phyloP scores from a whole-genome alignment of 2,329 filamentous ascomycete genomes.

The Penicillium sp. region DNA sequence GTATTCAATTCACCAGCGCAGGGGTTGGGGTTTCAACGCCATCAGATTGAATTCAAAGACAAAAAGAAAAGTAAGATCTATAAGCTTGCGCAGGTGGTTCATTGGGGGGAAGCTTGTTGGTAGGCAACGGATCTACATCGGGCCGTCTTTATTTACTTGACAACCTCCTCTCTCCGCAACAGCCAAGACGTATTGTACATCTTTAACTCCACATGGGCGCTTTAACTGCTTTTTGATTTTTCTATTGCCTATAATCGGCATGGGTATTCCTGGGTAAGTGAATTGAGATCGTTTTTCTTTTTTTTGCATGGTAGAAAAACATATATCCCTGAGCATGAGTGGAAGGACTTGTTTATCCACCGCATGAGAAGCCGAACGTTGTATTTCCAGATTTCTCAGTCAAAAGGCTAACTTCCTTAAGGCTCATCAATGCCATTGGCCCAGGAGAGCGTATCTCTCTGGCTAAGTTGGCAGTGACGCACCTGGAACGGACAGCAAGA shows the following conservation, averaged over 20 bases:
- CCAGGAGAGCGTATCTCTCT: conserved; percentile 75
- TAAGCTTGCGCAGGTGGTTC: background rate
- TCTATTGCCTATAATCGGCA: conserved; percentile 16
- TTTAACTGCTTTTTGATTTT: background rate
- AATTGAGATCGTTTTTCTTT: conserved; percentile 17
- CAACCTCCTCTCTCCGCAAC: conserved; percentile 13
- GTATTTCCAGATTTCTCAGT: background rate
- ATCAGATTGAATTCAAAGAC: conserved; percentile 7
- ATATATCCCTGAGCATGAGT: conserved; percentile 1
- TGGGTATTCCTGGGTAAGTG: conserved; percentile 48
- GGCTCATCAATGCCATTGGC: conserved; percentile 88
- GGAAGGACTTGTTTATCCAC: background rate
- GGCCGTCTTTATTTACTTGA: conserved; percentile 32
- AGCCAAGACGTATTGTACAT: background rate
- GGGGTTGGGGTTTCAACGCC: background rate
- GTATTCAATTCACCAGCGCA: conserved; percentile 7
- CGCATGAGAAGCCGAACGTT: too few species aligned
- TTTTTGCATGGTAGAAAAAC: background rate
- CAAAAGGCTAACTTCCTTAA: conserved; percentile 36
- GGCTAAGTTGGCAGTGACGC: conserved; percentile 75
- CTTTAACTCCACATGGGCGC: conserved; percentile 11
- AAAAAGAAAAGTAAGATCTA: background rate
- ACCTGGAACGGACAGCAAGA: conserved; percentile 65
- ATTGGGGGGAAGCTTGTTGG: conserved; percentile 8
- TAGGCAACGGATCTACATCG: conserved; percentile 36